Evolutionary conservation across 768 basidiomycete species (phyloP).

Genomic region (Panaeolus papilionaceus): DNA sequence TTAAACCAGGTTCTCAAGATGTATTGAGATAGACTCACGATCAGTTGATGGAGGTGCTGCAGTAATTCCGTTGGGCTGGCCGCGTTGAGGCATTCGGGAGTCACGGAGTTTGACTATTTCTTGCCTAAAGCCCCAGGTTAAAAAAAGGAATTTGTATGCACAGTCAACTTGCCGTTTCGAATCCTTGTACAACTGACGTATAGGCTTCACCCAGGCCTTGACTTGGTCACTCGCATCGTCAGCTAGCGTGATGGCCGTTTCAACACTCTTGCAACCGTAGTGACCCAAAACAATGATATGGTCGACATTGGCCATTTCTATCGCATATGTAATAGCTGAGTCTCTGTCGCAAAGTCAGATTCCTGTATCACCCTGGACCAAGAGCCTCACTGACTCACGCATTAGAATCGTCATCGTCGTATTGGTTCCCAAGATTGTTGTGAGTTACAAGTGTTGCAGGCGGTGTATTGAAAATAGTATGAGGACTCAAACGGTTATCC

Average conservation of each 20-base stretch:
- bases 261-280: conserved; percentile 44
- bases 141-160: neutral
- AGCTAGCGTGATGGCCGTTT: conserved; percentile 36
- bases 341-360: conserved; percentile 29
- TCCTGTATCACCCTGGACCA: neutral
- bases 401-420: conserved; percentile 37
- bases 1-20: neutral
- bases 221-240: conserved; percentile 29
- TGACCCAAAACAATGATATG: conserved; percentile 47
- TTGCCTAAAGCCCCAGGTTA: conserved; percentile 24
- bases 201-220: conserved; percentile 40
- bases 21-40: conserved; percentile 23
- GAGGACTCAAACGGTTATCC: conserved; percentile 30
- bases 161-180: conserved; percentile 35
- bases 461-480: conserved; percentile 40
- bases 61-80: conserved; percentile 30
- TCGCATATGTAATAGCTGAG: conserved; percentile 41
- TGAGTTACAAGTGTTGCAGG: conserved; percentile 40
- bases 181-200: conserved; percentile 36
- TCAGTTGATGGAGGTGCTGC: conserved; percentile 31
- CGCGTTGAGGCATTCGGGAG: conserved; percentile 37
- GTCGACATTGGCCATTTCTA: conserved; percentile 38
- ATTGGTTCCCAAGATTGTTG: conserved; percentile 44
- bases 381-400: conserved; percentile 32
- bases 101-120: conserved; percentile 43